These are phyloP conservation scores for Saturnispora silvae DNA, from an alignment of 805 yeast genomes.

Conservation along the genomic window DNA sequence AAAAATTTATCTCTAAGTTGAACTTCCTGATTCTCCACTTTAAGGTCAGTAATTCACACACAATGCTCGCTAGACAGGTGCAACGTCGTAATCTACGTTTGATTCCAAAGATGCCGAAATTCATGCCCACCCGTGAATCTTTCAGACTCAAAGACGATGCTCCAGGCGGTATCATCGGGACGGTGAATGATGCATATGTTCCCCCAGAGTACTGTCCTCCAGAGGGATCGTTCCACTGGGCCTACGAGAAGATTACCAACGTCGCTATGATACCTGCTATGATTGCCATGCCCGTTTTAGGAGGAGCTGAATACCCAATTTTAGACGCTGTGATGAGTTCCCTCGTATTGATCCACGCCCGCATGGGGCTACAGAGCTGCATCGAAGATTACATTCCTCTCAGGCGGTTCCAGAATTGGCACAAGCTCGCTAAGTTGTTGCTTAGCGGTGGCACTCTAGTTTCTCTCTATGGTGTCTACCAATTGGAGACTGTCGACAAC, in stretches of 20 bases:
- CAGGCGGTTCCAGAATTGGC: conserved; percentile 74
- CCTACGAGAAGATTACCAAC: conserved; percentile 68
- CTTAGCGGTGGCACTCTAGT: conserved; percentile 63
- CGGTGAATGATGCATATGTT: conserved; percentile 79
- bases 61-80: too few relatives aligned
- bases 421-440: conserved; percentile 55
- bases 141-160: conserved; percentile 64
- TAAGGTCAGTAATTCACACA: neutral
- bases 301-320: conserved; percentile 61
- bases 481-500: conserved; percentile 66
- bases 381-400: conserved; percentile 86
- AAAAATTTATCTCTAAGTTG: neutral
- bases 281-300: conserved; percentile 62
- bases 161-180: conserved; percentile 85
- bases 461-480: conserved; percentile 70
- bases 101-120: conserved; percentile 17
- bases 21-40: neutral
- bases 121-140: conserved; percentile 9
- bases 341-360: conserved; percentile 63
- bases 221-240: conserved; percentile 91
- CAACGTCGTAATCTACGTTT: conserved; percentile 14
- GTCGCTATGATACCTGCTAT: conserved; percentile 67
- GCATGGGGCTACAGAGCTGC: conserved; percentile 82
- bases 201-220: conserved; percentile 51
- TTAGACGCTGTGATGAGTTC: conserved; percentile 64